Base-by-base conservation (phyloP, 352 stramenopile species). In the Thalassiosira gravida region DNA sequence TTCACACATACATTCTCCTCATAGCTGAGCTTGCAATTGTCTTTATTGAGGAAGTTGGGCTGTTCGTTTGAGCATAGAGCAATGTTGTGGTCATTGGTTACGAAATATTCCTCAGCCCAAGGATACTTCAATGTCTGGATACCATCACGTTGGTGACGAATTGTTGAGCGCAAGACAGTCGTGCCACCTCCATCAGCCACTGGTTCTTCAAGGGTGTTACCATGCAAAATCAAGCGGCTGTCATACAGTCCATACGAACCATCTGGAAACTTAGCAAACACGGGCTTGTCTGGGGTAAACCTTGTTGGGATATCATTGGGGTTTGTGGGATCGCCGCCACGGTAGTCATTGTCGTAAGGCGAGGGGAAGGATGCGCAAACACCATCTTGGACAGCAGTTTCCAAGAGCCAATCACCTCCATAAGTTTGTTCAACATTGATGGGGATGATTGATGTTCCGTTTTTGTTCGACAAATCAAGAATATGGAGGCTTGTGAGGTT, bases 311-410 rank as follows among this genome's bases (percentile, higher is more conserved):
- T 65, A 29, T 57, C 67, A 39, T 80, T 18, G 27, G 72, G 72
- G 46, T 80, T 82, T 1, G 6, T 32, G 9, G 22, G 32, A 55
- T 82, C 66, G 18, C 53, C 72, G n/a, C 78, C 78, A 32, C 78
- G 62, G 30, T 86, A 85, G 53, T 87, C 80, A 50, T 87, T 87
- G 44, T 87, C 80, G 32, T 82, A 85, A 14, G 80, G 80, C 35
- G 66, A 64, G 7, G 80, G 80, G 24, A 87, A 85, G 3, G 68
- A 57, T n/a, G 62, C 29, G 20, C 80, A 87, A 18, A 56, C 53
- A 18, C 74, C 62, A 47, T 87, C 70, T 42, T 84, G 35, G 20
- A 87, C 64, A 25, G 29, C n/a, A 56, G 74, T 58, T 30, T 74
- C 29, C n/a, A 84, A 62, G 11, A 87, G 75, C 52, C 61, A 70